These are phyloP conservation scores for Metschnikowia matae DNA, from an alignment of 805 yeast genomes.

Conservation along the genomic window DNA sequence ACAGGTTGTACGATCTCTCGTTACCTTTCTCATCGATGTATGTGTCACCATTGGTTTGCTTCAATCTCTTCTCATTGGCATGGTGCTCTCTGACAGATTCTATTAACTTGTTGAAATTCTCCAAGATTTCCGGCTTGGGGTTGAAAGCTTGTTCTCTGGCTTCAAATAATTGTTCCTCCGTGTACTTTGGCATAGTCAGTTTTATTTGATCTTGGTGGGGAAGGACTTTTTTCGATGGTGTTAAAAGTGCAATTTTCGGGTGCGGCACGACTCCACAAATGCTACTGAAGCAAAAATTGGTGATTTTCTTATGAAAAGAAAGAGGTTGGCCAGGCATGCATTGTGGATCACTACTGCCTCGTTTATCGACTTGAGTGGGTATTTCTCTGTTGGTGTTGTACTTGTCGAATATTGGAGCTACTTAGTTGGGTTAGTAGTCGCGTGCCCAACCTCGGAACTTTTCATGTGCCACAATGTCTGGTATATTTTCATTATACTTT, in stretches of 20 bases:
- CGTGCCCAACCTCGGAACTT: neutral
- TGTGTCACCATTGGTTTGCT: conserved; percentile 40
- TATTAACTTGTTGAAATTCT: conserved; percentile 60
- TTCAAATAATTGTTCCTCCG: conserved; percentile 64
- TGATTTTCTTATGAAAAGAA: too few species aligned
- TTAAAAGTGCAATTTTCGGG: conserved; percentile 6
- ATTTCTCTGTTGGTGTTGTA: neutral
- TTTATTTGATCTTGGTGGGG: neutral
- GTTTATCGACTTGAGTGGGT: neutral
- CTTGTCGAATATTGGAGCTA: neutral
- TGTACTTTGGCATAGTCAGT: conserved; percentile 50
- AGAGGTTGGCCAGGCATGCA: neutral
- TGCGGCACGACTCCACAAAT: conserved; percentile 11
- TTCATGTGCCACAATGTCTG: neutral
- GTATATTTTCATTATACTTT: neutral
- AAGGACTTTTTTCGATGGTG: conserved; percentile 6
- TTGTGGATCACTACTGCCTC: too few species aligned
- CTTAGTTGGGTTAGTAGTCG: neutral
- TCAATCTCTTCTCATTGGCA: conserved; percentile 28
- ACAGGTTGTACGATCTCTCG: conserved; percentile 42
- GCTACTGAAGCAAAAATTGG: neutral
- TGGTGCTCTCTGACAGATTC: conserved; percentile 57
- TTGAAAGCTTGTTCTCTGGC: conserved; percentile 53
- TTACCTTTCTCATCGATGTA: conserved; percentile 44
- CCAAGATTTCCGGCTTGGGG: conserved; percentile 61